Conservation (phyloP, 345 rosid species). For the Citrus glauca region DNA sequence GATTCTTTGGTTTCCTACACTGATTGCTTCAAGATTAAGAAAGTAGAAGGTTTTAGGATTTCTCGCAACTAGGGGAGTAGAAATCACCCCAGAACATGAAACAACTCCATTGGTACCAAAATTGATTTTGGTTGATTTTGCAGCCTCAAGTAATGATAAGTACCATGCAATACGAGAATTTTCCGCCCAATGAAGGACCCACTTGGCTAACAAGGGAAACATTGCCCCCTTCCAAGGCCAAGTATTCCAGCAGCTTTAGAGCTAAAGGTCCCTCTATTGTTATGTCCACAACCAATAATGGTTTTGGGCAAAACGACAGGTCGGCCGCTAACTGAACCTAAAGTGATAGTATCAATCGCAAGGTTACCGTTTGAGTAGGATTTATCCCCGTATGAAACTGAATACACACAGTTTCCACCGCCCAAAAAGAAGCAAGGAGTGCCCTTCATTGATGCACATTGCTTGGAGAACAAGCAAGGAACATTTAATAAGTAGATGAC, state of each 20-base stretch:
- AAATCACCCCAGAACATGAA: slow-evolving; percentile 27
- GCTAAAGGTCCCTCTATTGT: slow-evolving; percentile 26
- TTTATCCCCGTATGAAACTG: not conserved
- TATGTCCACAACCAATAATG: too few species aligned
- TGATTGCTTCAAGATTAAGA: slow-evolving; percentile 37
- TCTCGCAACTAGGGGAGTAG: slow-evolving; percentile 38
- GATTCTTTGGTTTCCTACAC: slow-evolving; percentile 30
- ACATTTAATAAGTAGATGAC: too few species aligned
- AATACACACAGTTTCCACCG: slow-evolving; percentile 21
- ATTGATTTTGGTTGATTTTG: slow-evolving; percentile 39
- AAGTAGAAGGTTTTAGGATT: slow-evolving; percentile 40
- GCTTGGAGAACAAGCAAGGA: not conserved
- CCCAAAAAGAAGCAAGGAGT: not conserved
- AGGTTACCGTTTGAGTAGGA: slow-evolving; percentile 4
- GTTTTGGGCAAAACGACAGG: not conserved
- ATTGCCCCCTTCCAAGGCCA: slow-evolving; percentile 52
- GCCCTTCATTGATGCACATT: slow-evolving; percentile 16
- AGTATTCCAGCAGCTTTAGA: slow-evolving; percentile 43
- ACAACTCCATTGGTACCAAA: slow-evolving; percentile 47
- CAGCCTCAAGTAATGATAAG: slow-evolving; percentile 17
- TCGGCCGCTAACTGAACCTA: slow-evolving; percentile 32
- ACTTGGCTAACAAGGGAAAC: slow-evolving; percentile 49
- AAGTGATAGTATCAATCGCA: slow-evolving; percentile 35
- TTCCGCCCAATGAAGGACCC: slow-evolving; percentile 29
- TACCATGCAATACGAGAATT: slow-evolving; percentile 60